phyloP scores from a whole-genome alignment of 139 green algal species.

The Zygnema circumcarinatum region DNA sequence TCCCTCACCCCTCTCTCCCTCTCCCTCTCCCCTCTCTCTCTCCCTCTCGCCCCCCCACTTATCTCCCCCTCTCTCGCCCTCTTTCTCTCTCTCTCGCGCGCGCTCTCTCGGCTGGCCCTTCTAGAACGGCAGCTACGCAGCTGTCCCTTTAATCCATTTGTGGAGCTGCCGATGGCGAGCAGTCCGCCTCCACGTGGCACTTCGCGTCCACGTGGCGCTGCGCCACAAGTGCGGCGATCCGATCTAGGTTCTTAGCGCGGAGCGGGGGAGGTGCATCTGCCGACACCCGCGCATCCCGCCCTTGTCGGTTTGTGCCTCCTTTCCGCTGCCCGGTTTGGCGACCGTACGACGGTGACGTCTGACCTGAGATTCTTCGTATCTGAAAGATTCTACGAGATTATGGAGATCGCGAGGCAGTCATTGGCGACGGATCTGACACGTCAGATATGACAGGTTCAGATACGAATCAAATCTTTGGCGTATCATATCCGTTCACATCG shows the following conservation, averaged over 20 bases:
- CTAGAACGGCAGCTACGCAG: background rate
- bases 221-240: background rate
- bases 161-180: background rate
- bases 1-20: background rate
- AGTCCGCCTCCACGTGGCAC: background rate
- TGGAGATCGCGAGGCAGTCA: background rate
- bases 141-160: too few species aligned
- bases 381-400: background rate
- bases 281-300: background rate
- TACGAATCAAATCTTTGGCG: background rate
- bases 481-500: background rate
- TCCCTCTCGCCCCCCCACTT: background rate
- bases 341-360: too few species aligned
- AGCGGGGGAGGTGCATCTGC: background rate
- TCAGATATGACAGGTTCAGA: background rate
- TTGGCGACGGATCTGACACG: background rate
- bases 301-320: too few species aligned
- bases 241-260: background rate
- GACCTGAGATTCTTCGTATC: background rate
- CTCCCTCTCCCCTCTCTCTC: background rate
- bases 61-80: background rate
- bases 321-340: too few species aligned
- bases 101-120: background rate
- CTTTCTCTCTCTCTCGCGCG: background rate
- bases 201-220: background rate